Evolutionary conservation across 2,329 filamentous ascomycete species (phyloP).

Genomic region (Tolypocladium pustulatum): DNA sequence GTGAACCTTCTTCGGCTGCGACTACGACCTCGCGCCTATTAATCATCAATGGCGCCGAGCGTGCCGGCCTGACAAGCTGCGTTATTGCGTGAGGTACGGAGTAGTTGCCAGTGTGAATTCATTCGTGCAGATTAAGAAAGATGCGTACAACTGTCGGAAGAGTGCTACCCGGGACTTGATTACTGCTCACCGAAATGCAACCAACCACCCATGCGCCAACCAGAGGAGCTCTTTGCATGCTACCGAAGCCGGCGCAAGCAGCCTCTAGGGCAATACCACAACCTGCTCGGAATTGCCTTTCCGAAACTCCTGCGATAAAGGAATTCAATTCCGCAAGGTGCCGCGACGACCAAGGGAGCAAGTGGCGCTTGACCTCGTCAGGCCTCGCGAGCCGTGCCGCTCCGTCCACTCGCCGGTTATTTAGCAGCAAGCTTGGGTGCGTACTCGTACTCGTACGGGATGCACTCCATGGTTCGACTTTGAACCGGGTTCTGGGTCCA

Average conservation of each 20-base stretch:
- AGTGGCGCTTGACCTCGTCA: background rate
- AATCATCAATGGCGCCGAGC: background rate
- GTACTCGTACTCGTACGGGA: background rate
- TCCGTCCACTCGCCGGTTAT: background rate
- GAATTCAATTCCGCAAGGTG: background rate
- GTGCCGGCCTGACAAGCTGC: background rate
- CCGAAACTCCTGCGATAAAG: too few species aligned
- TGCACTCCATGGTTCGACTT: background rate
- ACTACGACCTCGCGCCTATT: background rate
- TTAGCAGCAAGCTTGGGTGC: background rate
- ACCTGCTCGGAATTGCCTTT: background rate
- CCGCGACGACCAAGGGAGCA: background rate
- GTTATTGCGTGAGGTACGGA: too few species aligned
- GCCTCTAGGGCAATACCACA: background rate
- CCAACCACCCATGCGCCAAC: background rate
- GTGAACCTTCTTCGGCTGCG: background rate
- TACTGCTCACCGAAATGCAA: background rate
- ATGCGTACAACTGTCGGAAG: background rate
- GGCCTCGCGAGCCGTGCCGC: background rate
- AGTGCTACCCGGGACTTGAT: background rate
- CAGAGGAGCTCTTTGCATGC: background rate
- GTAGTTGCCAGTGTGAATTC: background rate
- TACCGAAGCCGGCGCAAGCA: background rate
- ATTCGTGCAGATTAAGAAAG: background rate
- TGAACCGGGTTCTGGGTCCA: background rate